Percentiles rank a stretch among this genome's conserved stretches.
These are phyloP conservation scores for Azolla pinnata DNA, from an alignment of 75 land plant species.

Conservation along the genomic window DNA sequence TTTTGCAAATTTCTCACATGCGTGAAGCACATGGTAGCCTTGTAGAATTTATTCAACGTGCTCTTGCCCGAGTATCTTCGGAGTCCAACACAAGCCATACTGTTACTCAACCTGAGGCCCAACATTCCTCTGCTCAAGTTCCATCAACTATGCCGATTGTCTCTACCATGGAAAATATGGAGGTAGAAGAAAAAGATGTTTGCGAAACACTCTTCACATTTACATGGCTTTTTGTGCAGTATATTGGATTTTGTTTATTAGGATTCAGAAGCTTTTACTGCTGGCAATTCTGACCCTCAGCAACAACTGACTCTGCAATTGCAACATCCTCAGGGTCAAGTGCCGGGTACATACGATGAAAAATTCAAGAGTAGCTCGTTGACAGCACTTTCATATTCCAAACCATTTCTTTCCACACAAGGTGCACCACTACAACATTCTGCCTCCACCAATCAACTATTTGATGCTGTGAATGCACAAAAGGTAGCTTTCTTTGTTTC, in stretches of 20 bases:
- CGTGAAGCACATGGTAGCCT: conserved; percentile 65
- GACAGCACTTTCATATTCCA: conserved; percentile 3
- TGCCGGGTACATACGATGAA: background rate
- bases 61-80: conserved; percentile 44
- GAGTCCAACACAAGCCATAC: conserved; percentile 3
- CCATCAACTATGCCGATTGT: conserved; percentile 18
- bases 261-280: background rate
- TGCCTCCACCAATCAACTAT: conserved; percentile 17
- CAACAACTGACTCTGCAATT: background rate
- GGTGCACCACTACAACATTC: background rate
- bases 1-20: conserved; percentile 86
- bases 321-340: background rate
- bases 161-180: background rate
- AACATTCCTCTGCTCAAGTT: conserved; percentile 22
- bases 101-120: background rate
- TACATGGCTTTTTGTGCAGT: background rate
- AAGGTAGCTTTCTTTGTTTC: too few species aligned
- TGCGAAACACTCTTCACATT: background rate
- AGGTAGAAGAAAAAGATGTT: background rate
- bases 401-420: background rate
- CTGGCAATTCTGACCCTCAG: background rate
- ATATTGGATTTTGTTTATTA: background rate
- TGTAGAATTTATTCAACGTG: conserved; percentile 64
- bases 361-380: conserved; percentile 2
- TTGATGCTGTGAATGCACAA: background rate